Evolutionary conservation across 345 rosid species (phyloP), one percentile per base, ranked within the genome.

Genomic region (Arabis alpina): DNA sequence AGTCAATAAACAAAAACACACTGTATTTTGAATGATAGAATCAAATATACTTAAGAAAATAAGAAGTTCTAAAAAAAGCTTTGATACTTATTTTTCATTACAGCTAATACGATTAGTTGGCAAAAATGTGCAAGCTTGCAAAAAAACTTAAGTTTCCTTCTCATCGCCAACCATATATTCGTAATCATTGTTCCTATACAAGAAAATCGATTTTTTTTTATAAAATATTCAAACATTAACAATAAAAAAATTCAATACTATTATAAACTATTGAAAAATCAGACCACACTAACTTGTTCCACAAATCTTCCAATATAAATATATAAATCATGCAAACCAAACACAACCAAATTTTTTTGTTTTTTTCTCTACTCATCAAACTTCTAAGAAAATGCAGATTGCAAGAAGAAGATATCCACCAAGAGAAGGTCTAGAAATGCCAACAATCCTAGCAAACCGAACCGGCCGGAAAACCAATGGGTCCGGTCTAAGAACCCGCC

Each of bases 71-170:
- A 6, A 10, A 40, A 40, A 40, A 45, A 25, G 7, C 9, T 23
- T 14, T 62, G 67, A 30, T 45, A 14, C 16, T 16, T 15, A 0
- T 30, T 32, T 32, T 32, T 24, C 32, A 32, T 49, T 12, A 64
- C 68, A 48, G 68, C 68, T 64, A 49, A 49, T 64, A 64, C 24
- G 16, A 64, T 34, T 23, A 64, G 67, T 47, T 45, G 67, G 67
- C 65, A 47, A 39, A 61, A 30, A 32, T 47, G 54, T 62, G 54
- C 32, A 58, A 19, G 27, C 25, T 58, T 40, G 47, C 61, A 12
- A 36, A 25, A 60, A 60, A 15, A 42, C 16, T 45, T 62, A 0
- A 64, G 56, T 64, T 19, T 64, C 36, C 68, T 48, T 34, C 45
- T 12, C 68, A 64, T 64, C 2, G 47, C 56, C 68, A 49, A 49